Percentiles rank a stretch among this genome's conserved stretches.
These are phyloP conservation scores for Saccharomyces kudriavzevii DNA, from an alignment of 805 yeast genomes.

Conservation along the genomic window DNA sequence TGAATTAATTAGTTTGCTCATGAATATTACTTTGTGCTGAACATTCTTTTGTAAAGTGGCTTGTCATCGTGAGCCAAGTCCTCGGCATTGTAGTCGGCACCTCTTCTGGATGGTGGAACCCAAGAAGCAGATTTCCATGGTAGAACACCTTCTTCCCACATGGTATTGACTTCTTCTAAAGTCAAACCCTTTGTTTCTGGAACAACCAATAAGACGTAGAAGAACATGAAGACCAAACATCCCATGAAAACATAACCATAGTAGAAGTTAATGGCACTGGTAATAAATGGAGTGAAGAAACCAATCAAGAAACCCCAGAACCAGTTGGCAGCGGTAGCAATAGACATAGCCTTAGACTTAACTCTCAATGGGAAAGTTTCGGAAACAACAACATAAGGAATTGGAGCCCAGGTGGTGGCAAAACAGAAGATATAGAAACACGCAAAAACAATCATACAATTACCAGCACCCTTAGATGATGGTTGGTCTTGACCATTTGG, in stretches of 20 bases:
- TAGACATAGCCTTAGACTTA: constrained; percentile 49
- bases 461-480: constrained; percentile 47
- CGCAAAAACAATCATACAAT: constrained; percentile 65
- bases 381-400: constrained; percentile 57
- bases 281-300: constrained; percentile 69
- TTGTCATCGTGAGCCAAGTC: constrained; percentile 11
- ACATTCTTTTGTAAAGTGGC: constrained; percentile 11
- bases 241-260: constrained; percentile 63
- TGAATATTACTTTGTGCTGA: not conserved
- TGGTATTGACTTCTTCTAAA: constrained; percentile 68
- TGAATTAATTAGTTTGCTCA: not conserved
- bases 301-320: constrained; percentile 64
- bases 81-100: constrained; percentile 8
- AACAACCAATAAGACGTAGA: constrained; percentile 66
- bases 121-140: constrained; percentile 39
- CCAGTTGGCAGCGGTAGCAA: constrained; percentile 61
- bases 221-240: constrained; percentile 47
- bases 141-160: constrained; percentile 33
- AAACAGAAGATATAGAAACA: constrained; percentile 68
- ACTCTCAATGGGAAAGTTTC: constrained; percentile 70
- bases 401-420: constrained; percentile 75
- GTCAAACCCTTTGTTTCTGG: constrained; percentile 73
- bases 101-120: constrained; percentile 37
- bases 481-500: constrained; percentile 31
- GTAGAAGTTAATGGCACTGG: constrained; percentile 56